Percentiles rank a stretch among this genome's conserved stretches.
These are phyloP conservation scores for Mrakia gelida DNA, from an alignment of 768 basidiomycete genomes.

Conservation along the genomic window DNA sequence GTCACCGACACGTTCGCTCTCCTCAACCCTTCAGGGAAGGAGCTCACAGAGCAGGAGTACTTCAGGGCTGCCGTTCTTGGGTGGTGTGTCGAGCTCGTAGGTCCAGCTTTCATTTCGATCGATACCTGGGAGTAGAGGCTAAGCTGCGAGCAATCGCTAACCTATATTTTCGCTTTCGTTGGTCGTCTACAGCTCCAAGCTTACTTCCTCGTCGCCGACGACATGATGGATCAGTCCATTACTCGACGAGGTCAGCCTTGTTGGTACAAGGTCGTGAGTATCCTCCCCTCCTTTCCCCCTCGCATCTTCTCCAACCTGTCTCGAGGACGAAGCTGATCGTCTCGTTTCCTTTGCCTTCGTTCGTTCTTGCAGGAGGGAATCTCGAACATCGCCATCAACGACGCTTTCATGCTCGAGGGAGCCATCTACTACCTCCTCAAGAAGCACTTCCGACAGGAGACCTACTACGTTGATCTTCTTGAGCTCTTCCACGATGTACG, in stretches of 20 bases:
- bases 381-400: conserved; percentile 87
- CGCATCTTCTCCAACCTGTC: not conserved
- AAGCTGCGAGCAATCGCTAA: not conserved
- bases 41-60: conserved; percentile 76
- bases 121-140: not conserved
- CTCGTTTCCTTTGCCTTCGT: not conserved
- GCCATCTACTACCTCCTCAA: conserved; percentile 89
- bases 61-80: conserved; percentile 80
- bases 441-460: conserved; percentile 70
- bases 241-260: conserved; percentile 92
- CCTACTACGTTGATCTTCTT: conserved; percentile 81
- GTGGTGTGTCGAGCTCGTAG: conserved; percentile 91
- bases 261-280: conserved; percentile 68
- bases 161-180: not conserved
- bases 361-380: conserved; percentile 49
- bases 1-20: conserved; percentile 91
- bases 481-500: conserved; percentile 84
- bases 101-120: conserved; percentile 42
- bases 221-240: conserved; percentile 94
- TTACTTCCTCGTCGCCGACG: conserved; percentile 93
- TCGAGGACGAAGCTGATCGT: not conserved
- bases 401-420: conserved; percentile 90
- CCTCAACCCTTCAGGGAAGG: conserved; percentile 48
- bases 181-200: conserved; percentile 72
- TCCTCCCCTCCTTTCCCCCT: not conserved